Conservation (phyloP, 257 asterid genomes). For the Thymus quinquecostatus region DNA sequence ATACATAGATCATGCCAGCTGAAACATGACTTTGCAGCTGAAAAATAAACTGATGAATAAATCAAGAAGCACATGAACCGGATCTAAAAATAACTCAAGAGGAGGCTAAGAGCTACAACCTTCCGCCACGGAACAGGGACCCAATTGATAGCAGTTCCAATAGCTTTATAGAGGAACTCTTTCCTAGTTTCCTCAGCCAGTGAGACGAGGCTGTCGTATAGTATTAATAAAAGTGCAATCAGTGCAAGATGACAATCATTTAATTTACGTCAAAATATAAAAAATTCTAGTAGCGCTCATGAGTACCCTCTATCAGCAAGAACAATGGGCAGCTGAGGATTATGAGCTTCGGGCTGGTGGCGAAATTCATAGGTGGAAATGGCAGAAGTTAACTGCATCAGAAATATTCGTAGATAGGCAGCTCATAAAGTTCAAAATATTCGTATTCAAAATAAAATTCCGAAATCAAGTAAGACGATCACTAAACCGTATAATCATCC, state of each 20-base stretch:
- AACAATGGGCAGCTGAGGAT: slow-evolving; percentile 32
- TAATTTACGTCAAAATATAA: not conserved
- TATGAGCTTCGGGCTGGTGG: slow-evolving; percentile 34
- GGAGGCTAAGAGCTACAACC: slow-evolving; percentile 33
- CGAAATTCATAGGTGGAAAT: slow-evolving; percentile 24
- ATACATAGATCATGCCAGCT: slow-evolving; percentile 32
- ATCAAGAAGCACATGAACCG: slow-evolving; percentile 24
- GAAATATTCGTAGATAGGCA: slow-evolving; percentile 24
- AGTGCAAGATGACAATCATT: slow-evolving; percentile 13
- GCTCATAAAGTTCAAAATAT: not conserved
- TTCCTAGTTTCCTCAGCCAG: slow-evolving; percentile 48
- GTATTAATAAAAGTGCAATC: slow-evolving; percentile 20
- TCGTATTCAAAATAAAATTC: not conserved
- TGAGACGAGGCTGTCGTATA: slow-evolving; percentile 38
- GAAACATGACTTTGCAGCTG: slow-evolving; percentile 37
- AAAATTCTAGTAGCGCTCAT: not conserved
- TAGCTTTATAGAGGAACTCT: slow-evolving; percentile 52
- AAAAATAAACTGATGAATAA: slow-evolving; percentile 26
- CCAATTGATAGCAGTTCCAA: slow-evolving; percentile 51
- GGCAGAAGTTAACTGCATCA: slow-evolving; percentile 42
- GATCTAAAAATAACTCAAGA: slow-evolving; percentile 23
- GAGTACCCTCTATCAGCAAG: slow-evolving; percentile 36
- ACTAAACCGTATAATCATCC: not conserved
- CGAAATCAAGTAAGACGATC: slow-evolving; percentile 11
- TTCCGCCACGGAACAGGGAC: slow-evolving; percentile 38